Conservation (phyloP, 2,329 filamentous ascomycete species). For the Botrytis squamosa region DNA sequence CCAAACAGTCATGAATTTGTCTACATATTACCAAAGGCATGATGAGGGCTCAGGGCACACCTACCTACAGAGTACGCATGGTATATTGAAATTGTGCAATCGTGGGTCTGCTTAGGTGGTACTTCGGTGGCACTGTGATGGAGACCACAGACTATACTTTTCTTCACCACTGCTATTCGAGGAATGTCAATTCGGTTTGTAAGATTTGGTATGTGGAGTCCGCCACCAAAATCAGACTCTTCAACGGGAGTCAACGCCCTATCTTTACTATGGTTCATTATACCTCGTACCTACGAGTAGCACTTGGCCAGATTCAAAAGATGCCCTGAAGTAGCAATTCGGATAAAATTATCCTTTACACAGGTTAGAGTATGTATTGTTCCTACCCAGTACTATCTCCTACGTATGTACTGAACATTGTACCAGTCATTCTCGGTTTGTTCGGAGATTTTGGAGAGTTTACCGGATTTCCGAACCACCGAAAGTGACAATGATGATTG, state of each 20-base stretch:
- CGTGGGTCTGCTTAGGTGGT: constrained; percentile 4
- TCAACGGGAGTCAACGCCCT: background rate
- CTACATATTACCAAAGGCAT: background rate
- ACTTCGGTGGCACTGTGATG: constrained; percentile 12
- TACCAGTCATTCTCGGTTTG: background rate
- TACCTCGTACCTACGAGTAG: background rate
- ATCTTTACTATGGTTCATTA: background rate
- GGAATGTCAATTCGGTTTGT: constrained; percentile 9
- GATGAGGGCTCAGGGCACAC: background rate
- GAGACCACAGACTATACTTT: background rate
- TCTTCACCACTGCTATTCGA: background rate
- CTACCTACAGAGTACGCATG: background rate
- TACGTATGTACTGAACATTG: background rate
- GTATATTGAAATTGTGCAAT: constrained; percentile 4
- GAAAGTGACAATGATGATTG: background rate
- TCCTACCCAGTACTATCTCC: background rate
- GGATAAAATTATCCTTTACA: constrained; percentile 2
- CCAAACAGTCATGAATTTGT: background rate
- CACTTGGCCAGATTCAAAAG: background rate
- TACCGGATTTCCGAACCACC: constrained; percentile 1
- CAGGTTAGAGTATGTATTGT: background rate
- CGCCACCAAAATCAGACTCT: background rate
- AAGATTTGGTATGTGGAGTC: constrained; percentile 7
- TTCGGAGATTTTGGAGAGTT: constrained; percentile 7
- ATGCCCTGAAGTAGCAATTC: background rate